A percentile compares a stretch with the other conserved stretches of the same genome.
Conservation (phyloP, 2,329 filamentous ascomycete genomes). For the Cladosporium sp. region DNA sequence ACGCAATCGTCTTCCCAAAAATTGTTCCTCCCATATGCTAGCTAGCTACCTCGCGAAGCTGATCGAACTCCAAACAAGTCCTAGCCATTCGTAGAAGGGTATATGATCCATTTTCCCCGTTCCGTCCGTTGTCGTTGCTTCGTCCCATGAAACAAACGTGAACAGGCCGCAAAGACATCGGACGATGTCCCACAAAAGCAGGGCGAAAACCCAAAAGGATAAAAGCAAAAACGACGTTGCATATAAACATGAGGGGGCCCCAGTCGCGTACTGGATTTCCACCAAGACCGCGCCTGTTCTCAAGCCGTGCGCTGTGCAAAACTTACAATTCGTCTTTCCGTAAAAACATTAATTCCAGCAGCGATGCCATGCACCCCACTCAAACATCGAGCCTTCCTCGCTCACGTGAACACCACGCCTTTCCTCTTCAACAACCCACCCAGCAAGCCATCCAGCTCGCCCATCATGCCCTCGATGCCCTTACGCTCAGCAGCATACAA, state of each 20-base stretch:
- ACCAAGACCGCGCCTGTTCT: too few relatives aligned
- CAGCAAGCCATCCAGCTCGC: constrained; percentile 70
- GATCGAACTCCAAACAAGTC: background rate
- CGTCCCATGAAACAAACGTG: background rate
- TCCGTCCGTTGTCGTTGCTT: background rate
- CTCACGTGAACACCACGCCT: constrained; percentile 16
- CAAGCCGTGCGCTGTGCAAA: too few relatives aligned
- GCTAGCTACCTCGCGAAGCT: background rate
- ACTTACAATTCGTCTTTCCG: too few relatives aligned
- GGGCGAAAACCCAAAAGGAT: background rate
- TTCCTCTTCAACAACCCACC: constrained; percentile 27
- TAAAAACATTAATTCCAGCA: background rate
- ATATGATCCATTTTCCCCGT: background rate
- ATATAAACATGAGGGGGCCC: background rate
- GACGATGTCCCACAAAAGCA: background rate
- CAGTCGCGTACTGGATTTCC: too few relatives aligned
- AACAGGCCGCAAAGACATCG: background rate
- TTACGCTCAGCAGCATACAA: constrained; percentile 87
- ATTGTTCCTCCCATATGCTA: too few relatives aligned
- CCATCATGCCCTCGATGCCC: constrained; percentile 82
- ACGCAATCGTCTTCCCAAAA: too few relatives aligned
- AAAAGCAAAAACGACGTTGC: background rate
- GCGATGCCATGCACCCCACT: background rate
- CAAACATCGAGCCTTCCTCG: too few relatives aligned
- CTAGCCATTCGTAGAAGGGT: background rate